Conservation (phyloP, 768 basidiomycete genomes). For the Mycena rebaudengoi region DNA sequence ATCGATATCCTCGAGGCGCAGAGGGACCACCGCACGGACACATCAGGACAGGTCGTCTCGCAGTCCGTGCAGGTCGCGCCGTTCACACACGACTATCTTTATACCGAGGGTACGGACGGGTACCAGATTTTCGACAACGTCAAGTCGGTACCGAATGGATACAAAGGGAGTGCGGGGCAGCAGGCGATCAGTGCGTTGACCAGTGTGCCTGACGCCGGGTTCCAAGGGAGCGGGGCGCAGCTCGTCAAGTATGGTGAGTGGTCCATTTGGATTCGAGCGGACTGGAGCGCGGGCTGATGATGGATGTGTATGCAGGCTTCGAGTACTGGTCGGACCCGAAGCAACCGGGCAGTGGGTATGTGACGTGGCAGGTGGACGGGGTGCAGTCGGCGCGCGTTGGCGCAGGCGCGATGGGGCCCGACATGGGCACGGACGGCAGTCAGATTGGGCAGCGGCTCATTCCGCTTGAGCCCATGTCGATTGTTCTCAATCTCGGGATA, state of each 20-base stretch:
- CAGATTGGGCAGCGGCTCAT: constrained; percentile 68
- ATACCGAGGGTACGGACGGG: constrained; percentile 42
- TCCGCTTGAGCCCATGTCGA: constrained; percentile 66
- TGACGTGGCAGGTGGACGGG: constrained; percentile 80
- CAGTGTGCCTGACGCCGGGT: constrained; percentile 58
- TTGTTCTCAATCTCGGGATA: constrained; percentile 70
- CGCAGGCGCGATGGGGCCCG: constrained; percentile 58
- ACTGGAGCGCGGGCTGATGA: too few relatives aligned
- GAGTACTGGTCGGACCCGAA: constrained; percentile 77
- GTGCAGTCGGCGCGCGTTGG: constrained; percentile 57
- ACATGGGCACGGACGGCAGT: constrained; percentile 46
- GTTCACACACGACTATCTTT: constrained; percentile 53
- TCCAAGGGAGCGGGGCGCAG: constrained; percentile 63
- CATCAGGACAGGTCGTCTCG: constrained; percentile 66
- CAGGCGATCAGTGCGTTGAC: constrained; percentile 63
- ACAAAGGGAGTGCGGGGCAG: constrained; percentile 65
- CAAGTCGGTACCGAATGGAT: constrained; percentile 47
- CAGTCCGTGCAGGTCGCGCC: constrained; percentile 80
- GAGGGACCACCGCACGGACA: constrained; percentile 59
- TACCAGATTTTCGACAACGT: constrained; percentile 44
- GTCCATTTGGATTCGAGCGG: too few relatives aligned
- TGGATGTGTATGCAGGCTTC: too few relatives aligned
- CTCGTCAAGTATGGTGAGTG: constrained; percentile 61
- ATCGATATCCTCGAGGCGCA: constrained; percentile 85
- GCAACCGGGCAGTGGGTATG: constrained; percentile 62